phyloP scores from a whole-genome alignment of 1,139 yeast genomes.

The Scheffersomyces illinoinensis region DNA sequence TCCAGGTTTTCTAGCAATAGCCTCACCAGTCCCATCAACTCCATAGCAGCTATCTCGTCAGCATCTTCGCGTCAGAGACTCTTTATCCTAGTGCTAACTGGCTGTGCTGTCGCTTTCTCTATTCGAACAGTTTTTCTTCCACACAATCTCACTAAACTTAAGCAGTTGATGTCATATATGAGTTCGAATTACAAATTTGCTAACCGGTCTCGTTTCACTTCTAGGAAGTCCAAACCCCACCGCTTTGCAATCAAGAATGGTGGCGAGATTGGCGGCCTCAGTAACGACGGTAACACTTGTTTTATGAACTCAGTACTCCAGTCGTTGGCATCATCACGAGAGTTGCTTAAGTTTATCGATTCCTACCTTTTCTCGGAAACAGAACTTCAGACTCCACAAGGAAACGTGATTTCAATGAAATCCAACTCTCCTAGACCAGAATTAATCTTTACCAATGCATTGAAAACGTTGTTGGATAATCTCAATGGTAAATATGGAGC shows the following conservation, averaged over 20 bases:
- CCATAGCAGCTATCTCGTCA: not conserved
- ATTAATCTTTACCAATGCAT: conserved; percentile 52
- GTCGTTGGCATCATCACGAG: conserved; percentile 73
- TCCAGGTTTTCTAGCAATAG: not conserved
- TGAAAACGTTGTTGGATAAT: conserved; percentile 50
- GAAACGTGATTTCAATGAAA: conserved; percentile 24
- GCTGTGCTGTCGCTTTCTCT: not conserved
- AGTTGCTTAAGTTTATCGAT: conserved; percentile 58
- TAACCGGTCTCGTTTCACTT: conserved; percentile 6
- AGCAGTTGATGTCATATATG: conserved; percentile 4
- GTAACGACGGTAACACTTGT: conserved; percentile 90
- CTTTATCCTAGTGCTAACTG: not conserved
- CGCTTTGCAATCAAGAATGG: conserved; percentile 53
- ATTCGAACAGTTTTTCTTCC: not conserved
- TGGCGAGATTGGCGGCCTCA: conserved; percentile 79
- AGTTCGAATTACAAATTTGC: conserved; percentile 8
- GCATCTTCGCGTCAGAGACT: not conserved
- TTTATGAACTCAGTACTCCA: conserved; percentile 91
- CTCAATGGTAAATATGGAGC: conserved; percentile 60
- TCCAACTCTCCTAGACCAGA: conserved; percentile 33
- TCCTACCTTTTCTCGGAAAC: conserved; percentile 34
- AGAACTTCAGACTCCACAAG: conserved; percentile 15
- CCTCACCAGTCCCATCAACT: not conserved
- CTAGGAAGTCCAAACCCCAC: conserved; percentile 24
- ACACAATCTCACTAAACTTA: not conserved